Conservation (phyloP, 495 filamentous ascomycete species). For the Xeromyces bisporus region DNA sequence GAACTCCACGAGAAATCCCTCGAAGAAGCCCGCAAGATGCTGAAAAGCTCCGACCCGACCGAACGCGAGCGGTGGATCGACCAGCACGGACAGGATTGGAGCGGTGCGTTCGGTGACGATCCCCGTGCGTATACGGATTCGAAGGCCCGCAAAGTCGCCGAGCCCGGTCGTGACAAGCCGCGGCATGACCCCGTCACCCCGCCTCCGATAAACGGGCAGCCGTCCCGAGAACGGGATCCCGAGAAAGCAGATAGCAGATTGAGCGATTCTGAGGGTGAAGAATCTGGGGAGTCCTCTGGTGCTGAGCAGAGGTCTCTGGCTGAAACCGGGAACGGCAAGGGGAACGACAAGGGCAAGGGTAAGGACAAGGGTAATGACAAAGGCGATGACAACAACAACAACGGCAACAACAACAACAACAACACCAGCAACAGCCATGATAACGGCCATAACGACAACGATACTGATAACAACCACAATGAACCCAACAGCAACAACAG, state of each 20-base stretch:
- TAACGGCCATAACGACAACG: too few species aligned
- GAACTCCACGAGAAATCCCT: constrained; percentile 66
- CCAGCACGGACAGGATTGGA: constrained; percentile 74
- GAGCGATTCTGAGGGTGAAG: constrained; percentile 2
- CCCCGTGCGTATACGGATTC: constrained; percentile 37
- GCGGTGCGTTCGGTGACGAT: constrained; percentile 62
- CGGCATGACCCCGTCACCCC: constrained; percentile 41
- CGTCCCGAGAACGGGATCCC: constrained; percentile 1
- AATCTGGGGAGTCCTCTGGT: constrained; percentile 2
- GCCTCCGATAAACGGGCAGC: constrained; percentile 24
- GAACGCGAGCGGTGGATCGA: constrained; percentile 65
- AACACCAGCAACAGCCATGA: too few species aligned
- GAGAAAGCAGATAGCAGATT: neutral
- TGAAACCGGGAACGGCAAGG: neutral
- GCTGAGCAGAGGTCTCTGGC: neutral
- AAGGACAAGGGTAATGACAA: neutral
- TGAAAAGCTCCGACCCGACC: constrained; percentile 47
- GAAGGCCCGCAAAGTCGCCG: constrained; percentile 32
- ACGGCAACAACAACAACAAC: constrained; percentile 27
- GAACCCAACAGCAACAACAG: too few species aligned
- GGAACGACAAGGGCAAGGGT: neutral
- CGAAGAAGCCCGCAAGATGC: constrained; percentile 58
- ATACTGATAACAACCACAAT: too few species aligned
- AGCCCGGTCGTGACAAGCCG: constrained; percentile 37
- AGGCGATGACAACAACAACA: constrained; percentile 10